These are phyloP conservation scores for Fomitiporia mediterranea DNA, from an alignment of 1,284 basidiomycete species.

Conservation along the genomic window DNA sequence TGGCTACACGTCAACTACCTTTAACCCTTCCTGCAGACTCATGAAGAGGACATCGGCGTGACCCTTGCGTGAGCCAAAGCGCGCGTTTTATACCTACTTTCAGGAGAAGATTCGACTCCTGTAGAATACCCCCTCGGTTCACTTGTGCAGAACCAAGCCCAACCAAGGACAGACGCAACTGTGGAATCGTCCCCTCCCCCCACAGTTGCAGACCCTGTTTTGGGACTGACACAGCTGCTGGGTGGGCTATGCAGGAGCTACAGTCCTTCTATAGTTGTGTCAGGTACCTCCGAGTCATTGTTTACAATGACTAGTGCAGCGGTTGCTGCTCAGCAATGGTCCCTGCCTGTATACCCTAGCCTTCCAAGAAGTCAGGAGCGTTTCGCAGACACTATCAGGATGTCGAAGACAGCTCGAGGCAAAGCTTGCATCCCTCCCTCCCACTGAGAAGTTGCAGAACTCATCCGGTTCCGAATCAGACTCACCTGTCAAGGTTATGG, in stretches of 20 bases:
- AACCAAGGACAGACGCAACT: slow-evolving; percentile 30
- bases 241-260: slow-evolving; percentile 68
- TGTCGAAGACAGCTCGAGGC: slow-evolving; percentile 50
- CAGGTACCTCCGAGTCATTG: slow-evolving; percentile 56
- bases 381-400: slow-evolving; percentile 37
- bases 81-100: slow-evolving; percentile 56
- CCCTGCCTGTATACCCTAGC: slow-evolving; percentile 21
- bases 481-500: slow-evolving; percentile 33
- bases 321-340: slow-evolving; percentile 14
- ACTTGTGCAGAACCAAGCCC: slow-evolving; percentile 35
- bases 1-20: slow-evolving; percentile 75
- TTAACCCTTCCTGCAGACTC: slow-evolving; percentile 70
- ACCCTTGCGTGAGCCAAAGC: slow-evolving; percentile 57
- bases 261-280: slow-evolving; percentile 65
- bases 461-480: slow-evolving; percentile 24
- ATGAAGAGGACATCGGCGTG: slow-evolving; percentile 80
- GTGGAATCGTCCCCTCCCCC: slow-evolving; percentile 38
- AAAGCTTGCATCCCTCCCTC: slow-evolving; percentile 46
- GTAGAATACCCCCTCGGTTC: slow-evolving; percentile 55
- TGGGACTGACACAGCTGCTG: slow-evolving; percentile 57
- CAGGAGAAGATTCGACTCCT: slow-evolving; percentile 55
- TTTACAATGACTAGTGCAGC: slow-evolving; percentile 44
- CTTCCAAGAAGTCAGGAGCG: slow-evolving; percentile 20
- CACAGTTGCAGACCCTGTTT: slow-evolving; percentile 48
- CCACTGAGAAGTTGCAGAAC: slow-evolving; percentile 27